These are phyloP conservation scores for Hippophae tibetana DNA, from an alignment of 306 rosid genomes.

Conservation along the genomic window DNA sequence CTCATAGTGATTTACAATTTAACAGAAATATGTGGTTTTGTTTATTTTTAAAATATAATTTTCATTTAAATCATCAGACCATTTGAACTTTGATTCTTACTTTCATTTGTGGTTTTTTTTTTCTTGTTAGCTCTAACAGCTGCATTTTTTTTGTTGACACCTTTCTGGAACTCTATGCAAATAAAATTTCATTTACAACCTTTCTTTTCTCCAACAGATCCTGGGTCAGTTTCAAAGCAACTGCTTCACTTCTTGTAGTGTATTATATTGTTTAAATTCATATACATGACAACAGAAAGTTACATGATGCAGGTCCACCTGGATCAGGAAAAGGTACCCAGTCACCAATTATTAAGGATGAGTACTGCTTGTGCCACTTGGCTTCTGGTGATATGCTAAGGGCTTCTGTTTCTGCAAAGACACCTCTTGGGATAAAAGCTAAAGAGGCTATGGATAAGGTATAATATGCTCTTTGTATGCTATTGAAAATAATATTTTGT, in stretches of 20 bases:
- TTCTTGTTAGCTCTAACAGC: no score
- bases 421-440: constrained; percentile 90
- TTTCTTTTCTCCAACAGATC: not conserved
- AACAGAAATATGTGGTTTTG: no score
- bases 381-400: constrained; percentile 98
- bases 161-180: no score
- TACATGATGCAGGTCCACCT: constrained; percentile 78
- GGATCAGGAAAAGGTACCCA: constrained; percentile 99
- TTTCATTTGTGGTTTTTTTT: no score
- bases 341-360: constrained; percentile 92
- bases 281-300: constrained; percentile 3
- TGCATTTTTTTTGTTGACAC: no score
- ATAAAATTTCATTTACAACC: no score
- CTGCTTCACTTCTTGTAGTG: not conserved
- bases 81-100: no score
- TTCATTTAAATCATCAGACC: no score
- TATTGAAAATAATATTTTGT: not conserved
- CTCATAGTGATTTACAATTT: no score
- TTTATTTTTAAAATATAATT: no score
- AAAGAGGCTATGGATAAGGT: constrained; percentile 97
- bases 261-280: not conserved
- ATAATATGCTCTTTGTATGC: constrained; percentile 11
- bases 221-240: no score
- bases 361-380: constrained; percentile 92
- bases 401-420: constrained; percentile 87